Conservation (phyloP, 805 yeast species). For the Blastobotrys peoriensis region DNA sequence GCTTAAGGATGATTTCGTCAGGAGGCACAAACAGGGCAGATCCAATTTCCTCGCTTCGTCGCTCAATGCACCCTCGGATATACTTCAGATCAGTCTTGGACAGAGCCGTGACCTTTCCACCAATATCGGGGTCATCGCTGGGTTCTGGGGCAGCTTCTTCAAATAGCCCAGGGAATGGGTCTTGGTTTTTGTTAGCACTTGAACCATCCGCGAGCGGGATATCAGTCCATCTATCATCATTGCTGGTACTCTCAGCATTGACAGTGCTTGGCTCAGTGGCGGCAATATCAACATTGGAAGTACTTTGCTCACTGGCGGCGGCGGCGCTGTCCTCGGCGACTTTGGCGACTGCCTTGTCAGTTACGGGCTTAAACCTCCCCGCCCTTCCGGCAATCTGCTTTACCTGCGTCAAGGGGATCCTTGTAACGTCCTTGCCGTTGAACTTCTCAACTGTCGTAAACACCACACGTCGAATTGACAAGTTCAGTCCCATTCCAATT, state of each 20-base stretch:
- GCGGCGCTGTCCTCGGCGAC: no score
- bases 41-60: constrained; percentile 46
- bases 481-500: constrained; percentile 93
- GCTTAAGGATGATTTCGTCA: constrained; percentile 58
- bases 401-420: constrained; percentile 56
- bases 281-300: constrained; percentile 12
- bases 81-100: constrained; percentile 37
- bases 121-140: constrained; percentile 2
- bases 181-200: no score
- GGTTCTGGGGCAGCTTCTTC: constrained; percentile 8
- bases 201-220: no score
- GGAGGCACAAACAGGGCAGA: constrained; percentile 81
- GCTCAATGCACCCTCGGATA: constrained; percentile 43
- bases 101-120: constrained; percentile 54
- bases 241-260: neutral
- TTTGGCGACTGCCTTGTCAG: no score
- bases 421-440: constrained; percentile 50
- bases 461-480: constrained; percentile 73
- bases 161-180: no score
- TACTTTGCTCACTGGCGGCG: no score
- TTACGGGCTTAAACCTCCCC: constrained; percentile 73
- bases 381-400: constrained; percentile 98
- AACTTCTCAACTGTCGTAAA: constrained; percentile 66
- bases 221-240: no score
- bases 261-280: constrained; percentile 2